phyloP scores from a whole-genome alignment of 192 early-diverging fungal species.

The Paraglomus occultum region DNA sequence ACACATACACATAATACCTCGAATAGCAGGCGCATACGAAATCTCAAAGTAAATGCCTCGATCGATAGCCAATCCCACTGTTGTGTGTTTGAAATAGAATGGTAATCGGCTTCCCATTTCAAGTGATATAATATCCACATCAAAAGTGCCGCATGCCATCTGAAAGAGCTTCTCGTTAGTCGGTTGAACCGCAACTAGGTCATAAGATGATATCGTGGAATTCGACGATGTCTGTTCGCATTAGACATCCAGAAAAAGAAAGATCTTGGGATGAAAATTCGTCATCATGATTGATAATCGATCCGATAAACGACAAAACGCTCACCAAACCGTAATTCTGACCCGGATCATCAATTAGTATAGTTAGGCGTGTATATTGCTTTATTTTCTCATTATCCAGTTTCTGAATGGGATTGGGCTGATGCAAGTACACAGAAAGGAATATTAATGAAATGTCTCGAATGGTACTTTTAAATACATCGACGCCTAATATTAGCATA shows the following conservation, averaged over 20 bases:
- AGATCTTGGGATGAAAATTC: background rate
- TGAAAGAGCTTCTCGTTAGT: conserved; percentile 71
- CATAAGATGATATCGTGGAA: conserved; percentile 42
- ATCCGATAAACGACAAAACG: background rate
- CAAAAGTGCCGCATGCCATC: conserved; percentile 60
- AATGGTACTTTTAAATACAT: background rate
- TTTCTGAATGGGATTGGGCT: conserved; percentile 45
- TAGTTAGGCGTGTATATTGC: conserved; percentile 56
- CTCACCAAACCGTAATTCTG: conserved; percentile 57
- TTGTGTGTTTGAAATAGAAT: conserved; percentile 64
- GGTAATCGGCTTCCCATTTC: conserved; percentile 65
- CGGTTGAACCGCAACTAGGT: conserved; percentile 76
- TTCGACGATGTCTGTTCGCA: conserved; percentile 36
- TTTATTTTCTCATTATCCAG: conserved; percentile 41
- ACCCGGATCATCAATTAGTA: conserved; percentile 55
- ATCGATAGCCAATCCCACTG: conserved; percentile 64
- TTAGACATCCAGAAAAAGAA: background rate
- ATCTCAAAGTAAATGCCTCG: conserved; percentile 84
- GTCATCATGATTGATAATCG: background rate
- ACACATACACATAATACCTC: no score
- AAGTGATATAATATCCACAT: conserved; percentile 81
- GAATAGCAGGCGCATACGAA: conserved; percentile 60
- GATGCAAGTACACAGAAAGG: background rate
- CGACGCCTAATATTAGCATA: background rate
- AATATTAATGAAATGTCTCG: background rate